phyloP scores from a whole-genome alignment of 2,329 filamentous ascomycete species.

The Fusarium sp. region DNA sequence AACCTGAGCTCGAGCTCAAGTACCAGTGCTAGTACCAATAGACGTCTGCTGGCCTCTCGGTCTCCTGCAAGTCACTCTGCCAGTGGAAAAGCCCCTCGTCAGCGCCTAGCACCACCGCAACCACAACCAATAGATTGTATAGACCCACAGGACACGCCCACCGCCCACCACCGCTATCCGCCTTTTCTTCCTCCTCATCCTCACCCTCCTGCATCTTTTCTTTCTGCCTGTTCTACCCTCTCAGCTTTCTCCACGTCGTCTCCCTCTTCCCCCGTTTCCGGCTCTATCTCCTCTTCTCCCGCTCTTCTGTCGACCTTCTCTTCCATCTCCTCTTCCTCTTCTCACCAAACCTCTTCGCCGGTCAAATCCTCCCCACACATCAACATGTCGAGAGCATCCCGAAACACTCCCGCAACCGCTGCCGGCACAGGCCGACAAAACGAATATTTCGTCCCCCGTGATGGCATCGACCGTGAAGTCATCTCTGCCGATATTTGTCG shows the following conservation, averaged over 20 bases:
- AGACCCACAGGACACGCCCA: conserved; percentile 42
- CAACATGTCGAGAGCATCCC: conserved; percentile 57
- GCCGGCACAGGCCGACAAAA: conserved; percentile 69
- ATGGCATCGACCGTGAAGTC: conserved; percentile 86
- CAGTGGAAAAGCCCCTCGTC: conserved; percentile 45
- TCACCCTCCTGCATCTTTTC: conserved; percentile 44
- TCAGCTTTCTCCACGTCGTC: conserved; percentile 39
- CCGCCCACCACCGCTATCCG: conserved; percentile 45
- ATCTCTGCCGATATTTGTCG: conserved; percentile 88
- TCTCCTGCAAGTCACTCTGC: conserved; percentile 41
- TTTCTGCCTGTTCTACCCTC: conserved; percentile 42
- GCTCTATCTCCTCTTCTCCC: conserved; percentile 40
- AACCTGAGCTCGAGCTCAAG: conserved; percentile 31
- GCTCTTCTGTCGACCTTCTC: conserved; percentile 34
- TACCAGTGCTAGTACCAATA: conserved; percentile 29
- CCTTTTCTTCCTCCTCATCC: conserved; percentile 51
- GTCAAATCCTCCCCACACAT: conserved; percentile 37
- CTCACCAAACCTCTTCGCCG: conserved; percentile 37
- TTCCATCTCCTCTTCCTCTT: conserved; percentile 37
- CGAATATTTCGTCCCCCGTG: conserved; percentile 83
- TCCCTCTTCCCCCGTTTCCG: conserved; percentile 38
- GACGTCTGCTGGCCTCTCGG: conserved; percentile 39
- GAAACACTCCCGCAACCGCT: conserved; percentile 53
- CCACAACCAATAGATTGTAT: conserved; percentile 30
- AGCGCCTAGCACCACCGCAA: conserved; percentile 39